Evolutionary conservation across 2,329 filamentous ascomycete genomes (phyloP).

Genomic region (Penicillium concentricum): DNA sequence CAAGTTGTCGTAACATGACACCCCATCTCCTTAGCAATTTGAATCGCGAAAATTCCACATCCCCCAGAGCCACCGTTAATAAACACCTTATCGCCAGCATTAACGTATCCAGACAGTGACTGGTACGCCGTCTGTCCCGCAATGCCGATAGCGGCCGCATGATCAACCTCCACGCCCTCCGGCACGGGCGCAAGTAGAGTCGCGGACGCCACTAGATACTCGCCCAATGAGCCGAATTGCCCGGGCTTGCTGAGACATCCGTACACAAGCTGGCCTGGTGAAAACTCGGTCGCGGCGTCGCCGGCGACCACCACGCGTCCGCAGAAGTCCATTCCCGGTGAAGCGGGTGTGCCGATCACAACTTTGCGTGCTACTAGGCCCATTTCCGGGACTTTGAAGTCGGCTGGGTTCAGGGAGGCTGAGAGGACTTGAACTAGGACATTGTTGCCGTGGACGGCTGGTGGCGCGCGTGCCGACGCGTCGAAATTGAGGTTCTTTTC

Average conservation of each 20-base stretch:
- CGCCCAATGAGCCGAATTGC: conserved; percentile 43
- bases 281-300: conserved; percentile 26
- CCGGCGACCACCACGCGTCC: conserved; percentile 41
- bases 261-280: conserved; percentile 47
- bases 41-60: conserved; percentile 57
- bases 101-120: conserved; percentile 44
- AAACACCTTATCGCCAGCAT: conserved; percentile 55
- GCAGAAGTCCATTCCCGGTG: conserved; percentile 50
- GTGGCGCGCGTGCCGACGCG: conserved; percentile 43
- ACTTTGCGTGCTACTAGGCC: conserved; percentile 40
- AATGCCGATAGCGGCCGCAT: conserved; percentile 42
- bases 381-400: conserved; percentile 61
- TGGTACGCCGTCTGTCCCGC: conserved; percentile 50
- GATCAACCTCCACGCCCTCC: conserved; percentile 39
- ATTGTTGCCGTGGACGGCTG: conserved; percentile 41
- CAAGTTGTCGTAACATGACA: conserved; percentile 59
- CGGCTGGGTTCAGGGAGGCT: conserved; percentile 58
- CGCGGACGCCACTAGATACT: conserved; percentile 42
- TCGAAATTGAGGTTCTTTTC: conserved; percentile 55
- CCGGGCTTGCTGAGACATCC: conserved; percentile 35
- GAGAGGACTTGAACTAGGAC: conserved; percentile 55
- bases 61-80: conserved; percentile 66
- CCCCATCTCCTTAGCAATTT: conserved; percentile 60
- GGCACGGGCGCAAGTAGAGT: conserved; percentile 42
- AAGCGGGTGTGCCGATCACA: conserved; percentile 38